These are phyloP conservation scores for Ziziphus jujuba DNA, from an alignment of 306 rosid genomes.

Conservation along the genomic window DNA sequence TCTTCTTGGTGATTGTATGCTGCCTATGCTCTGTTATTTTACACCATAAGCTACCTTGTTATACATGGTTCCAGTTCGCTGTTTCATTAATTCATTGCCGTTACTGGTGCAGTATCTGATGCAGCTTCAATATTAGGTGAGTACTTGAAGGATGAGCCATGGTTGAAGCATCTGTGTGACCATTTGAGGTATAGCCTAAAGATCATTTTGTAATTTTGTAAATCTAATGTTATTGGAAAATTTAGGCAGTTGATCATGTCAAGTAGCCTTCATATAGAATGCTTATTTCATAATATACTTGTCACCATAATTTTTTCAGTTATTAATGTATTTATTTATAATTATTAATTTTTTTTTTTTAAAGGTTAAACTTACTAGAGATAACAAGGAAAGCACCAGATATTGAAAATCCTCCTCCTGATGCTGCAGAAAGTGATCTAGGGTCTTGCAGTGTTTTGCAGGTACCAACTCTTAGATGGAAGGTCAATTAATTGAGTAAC, in stretches of 20 bases:
- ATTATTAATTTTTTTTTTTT: constrained; percentile 37
- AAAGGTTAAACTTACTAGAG: constrained; percentile 73
- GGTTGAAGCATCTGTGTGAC: constrained; percentile 73
- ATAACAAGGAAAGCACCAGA: constrained; percentile 54
- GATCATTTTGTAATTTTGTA: background rate
- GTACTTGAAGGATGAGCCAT: constrained; percentile 78
- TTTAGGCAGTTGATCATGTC: background rate
- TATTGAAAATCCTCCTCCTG: constrained; percentile 20
- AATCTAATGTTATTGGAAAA: background rate
- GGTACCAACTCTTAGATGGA: constrained; percentile 37
- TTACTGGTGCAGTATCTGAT: constrained; percentile 70
- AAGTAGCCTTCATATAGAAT: constrained; percentile 9
- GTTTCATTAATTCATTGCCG: constrained; percentile 25
- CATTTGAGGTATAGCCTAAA: constrained; percentile 60
- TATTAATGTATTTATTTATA: no score
- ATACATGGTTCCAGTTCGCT: constrained; percentile 9
- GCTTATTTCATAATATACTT: constrained; percentile 14
- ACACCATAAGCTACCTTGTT: background rate
- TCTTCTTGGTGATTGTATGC: background rate
- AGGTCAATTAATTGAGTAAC: background rate
- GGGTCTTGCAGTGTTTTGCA: constrained; percentile 33
- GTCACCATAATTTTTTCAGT: constrained; percentile 1
- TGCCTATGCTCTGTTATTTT: background rate
- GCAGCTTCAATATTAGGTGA: constrained; percentile 88
- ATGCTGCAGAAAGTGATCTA: constrained; percentile 33